Evolutionary conservation across 345 rosid genomes (phyloP).

Genomic region (Camelina laxa): DNA sequence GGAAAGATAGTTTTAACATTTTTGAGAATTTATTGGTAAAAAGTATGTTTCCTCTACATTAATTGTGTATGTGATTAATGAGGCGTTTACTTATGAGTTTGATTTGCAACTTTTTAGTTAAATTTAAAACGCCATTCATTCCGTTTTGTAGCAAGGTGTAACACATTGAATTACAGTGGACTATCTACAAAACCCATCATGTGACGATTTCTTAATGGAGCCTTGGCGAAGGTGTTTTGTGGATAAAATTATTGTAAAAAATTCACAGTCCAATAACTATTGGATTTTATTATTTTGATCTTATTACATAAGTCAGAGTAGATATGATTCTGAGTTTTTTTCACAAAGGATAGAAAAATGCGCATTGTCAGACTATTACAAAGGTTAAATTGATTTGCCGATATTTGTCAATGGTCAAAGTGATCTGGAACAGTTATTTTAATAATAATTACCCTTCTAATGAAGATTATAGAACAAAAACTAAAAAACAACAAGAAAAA

Average conservation of each 20-base stretch:
- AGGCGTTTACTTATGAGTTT: slow-evolving; percentile 15
- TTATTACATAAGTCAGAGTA: too few species aligned
- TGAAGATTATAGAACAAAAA: slow-evolving; percentile 13
- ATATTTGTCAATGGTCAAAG: not conserved
- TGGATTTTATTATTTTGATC: too few species aligned
- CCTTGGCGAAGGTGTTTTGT: too few species aligned
- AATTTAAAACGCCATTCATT: not conserved
- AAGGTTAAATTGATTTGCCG: not conserved
- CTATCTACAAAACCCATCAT: not conserved
- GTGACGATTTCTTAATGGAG: not conserved
- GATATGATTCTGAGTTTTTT: too few species aligned
- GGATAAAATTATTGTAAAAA: too few species aligned
- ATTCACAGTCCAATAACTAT: too few species aligned
- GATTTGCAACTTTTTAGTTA: not conserved
- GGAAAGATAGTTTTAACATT: not conserved
- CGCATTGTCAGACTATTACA: not conserved
- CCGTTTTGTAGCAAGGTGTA: not conserved
- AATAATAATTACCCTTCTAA: not conserved
- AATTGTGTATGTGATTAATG: not conserved
- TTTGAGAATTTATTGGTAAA: not conserved
- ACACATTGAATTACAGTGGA: not conserved
- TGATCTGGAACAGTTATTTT: slow-evolving; percentile 14
- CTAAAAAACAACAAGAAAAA: not conserved
- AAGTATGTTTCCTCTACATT: not conserved
- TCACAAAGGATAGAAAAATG: too few species aligned